Conservation (phyloP, 108 stramenopile genomes). For the Skeletonema tropicum region DNA sequence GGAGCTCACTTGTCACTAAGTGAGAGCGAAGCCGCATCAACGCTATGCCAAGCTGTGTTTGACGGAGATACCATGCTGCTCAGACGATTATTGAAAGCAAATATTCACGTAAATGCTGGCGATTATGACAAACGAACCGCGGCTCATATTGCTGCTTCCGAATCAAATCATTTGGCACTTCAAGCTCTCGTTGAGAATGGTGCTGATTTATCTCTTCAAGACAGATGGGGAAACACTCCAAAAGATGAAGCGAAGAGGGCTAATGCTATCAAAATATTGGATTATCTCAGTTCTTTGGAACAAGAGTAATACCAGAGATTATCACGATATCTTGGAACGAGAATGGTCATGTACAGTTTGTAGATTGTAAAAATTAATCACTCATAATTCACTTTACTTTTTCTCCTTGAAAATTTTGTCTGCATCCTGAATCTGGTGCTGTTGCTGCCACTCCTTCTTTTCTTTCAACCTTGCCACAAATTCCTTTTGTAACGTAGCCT, state of each 20-base stretch:
- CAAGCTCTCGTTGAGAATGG: slow-evolving; percentile 47
- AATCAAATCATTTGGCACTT: slow-evolving; percentile 52
- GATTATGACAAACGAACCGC: slow-evolving; percentile 64
- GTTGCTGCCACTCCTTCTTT: slow-evolving; percentile 83
- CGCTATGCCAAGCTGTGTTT: slow-evolving; percentile 60
- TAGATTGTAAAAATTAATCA: too few relatives aligned
- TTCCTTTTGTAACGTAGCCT: slow-evolving; percentile 45
- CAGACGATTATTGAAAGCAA: slow-evolving; percentile 51
- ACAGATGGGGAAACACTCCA: slow-evolving; percentile 53
- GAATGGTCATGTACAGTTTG: too few relatives aligned
- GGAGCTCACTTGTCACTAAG: slow-evolving; percentile 51
- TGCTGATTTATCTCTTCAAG: slow-evolving; percentile 47
- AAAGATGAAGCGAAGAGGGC: slow-evolving; percentile 38
- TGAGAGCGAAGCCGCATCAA: slow-evolving; percentile 54
- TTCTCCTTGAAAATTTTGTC: slow-evolving; percentile 69
- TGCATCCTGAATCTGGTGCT: slow-evolving; percentile 56
- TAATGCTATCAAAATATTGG: slow-evolving; percentile 8
- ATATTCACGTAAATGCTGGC: slow-evolving; percentile 58
- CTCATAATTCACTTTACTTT: slow-evolving; percentile 16
- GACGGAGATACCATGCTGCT: slow-evolving; percentile 60
- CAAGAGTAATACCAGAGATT: neutral
- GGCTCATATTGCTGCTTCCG: slow-evolving; percentile 64
- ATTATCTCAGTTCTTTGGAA: slow-evolving; percentile 12
- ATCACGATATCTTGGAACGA: too few relatives aligned
- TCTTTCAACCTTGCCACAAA: slow-evolving; percentile 73